Evolutionary conservation across 768 basidiomycete species (phyloP), one percentile per base, ranked within the genome.

Genomic region (Thelephora ganbajun): DNA sequence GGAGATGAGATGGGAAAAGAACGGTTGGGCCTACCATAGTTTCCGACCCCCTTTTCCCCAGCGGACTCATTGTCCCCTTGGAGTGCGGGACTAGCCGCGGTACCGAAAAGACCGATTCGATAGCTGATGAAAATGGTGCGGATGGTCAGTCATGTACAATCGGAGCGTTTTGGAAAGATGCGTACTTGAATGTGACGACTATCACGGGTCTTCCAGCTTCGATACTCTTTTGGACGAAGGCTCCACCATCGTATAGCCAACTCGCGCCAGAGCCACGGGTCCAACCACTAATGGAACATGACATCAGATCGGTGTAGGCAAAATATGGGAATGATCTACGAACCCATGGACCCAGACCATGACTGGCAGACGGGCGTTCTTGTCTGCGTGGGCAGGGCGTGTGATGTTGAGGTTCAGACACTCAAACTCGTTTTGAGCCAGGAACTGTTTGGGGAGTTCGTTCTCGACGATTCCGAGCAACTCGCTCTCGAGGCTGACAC

Each of bases 301-400:
- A 51, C 39, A 48, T 45, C 37, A 44, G n/a, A 20, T 18, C 16
- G n/a, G 22, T n/a, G 33, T 20, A 34, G 33, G 43, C 47, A 35
- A 20, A 46, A 48, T 20, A 48, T 36, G 16, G 19, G 23, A 26
- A 66, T 30, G 26, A 30, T 30, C 26, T 30, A 30, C 77, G 39
- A 55, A 87, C 84, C 85, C 85, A 63, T 88, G 85, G n/a, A 88
- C 67, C 85, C 84, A 88, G 41, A 86, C 60, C 84, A 88, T 85
- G 53, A 88, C 83, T 5, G 85, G 85, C 13, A 80, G 51, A 37
- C 66, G 70, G 35, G 81, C 79, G 42, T 66, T 65, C 2, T 71
- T 55, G 3, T 61, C 67, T 16, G 78, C 65, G 14, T 73, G 74
- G 20, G 71, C 76, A 9, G 85, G 85, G 48, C 75, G 73, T n/a